phyloP scores from a whole-genome alignment of 441 rosid genomes.

The Adansonia madagascariensis region DNA sequence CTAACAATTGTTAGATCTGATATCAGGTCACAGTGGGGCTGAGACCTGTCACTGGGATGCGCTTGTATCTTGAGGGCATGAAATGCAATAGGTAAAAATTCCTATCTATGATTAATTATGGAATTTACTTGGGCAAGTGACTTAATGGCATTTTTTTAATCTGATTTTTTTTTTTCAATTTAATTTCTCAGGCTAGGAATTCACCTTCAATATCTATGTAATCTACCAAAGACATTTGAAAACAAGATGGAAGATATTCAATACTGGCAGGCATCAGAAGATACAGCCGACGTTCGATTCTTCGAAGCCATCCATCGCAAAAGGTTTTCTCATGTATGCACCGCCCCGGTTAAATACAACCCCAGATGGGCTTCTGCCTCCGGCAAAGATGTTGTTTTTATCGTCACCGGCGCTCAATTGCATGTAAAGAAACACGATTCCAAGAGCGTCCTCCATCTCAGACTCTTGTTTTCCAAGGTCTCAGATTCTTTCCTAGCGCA shows the following conservation, averaged over 20 bases:
- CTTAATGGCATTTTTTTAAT: background rate
- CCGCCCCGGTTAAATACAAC: conserved; percentile 70
- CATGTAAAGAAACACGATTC: conserved; percentile 64
- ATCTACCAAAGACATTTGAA: conserved; percentile 52
- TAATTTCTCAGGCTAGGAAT: conserved; percentile 55
- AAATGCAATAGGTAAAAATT: conserved; percentile 71
- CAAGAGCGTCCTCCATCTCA: conserved; percentile 73
- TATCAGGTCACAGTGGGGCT: conserved; percentile 60
- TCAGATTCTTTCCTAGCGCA: conserved; percentile 43
- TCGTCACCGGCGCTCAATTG: conserved; percentile 90
- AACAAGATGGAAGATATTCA: conserved; percentile 53
- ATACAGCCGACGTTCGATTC: conserved; percentile 40
- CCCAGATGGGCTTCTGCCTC: conserved; percentile 43
- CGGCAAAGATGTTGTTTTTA: conserved; percentile 48
- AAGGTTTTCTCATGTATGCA: conserved; percentile 68
- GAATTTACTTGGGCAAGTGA: background rate
- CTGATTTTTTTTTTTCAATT: background rate
- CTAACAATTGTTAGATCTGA: background rate
- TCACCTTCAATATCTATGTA: conserved; percentile 75
- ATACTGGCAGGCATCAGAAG: conserved; percentile 72
- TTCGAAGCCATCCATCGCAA: conserved; percentile 61
- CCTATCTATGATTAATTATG: background rate
- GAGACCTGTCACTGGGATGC: conserved; percentile 76
- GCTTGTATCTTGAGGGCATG: conserved; percentile 86
- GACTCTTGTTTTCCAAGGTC: conserved; percentile 65